These are phyloP conservation scores for Parasarocladium wereldwijsianum DNA, from an alignment of 2,329 filamentous ascomycete species.

Conservation along the genomic window DNA sequence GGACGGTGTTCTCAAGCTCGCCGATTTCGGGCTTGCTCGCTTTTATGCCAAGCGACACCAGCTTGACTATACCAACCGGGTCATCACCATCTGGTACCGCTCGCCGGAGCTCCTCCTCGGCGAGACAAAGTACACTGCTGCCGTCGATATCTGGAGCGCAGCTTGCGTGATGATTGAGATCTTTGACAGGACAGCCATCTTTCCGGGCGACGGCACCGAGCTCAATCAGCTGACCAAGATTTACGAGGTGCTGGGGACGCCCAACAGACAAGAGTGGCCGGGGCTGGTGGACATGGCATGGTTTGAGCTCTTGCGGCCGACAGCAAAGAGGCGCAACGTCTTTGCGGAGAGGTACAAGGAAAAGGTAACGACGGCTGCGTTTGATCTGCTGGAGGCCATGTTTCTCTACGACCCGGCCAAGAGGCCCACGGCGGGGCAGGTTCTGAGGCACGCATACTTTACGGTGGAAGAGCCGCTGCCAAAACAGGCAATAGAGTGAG, in stretches of 20 bases:
- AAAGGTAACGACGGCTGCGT: slow-evolving; percentile 62
- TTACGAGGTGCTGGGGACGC: slow-evolving; percentile 84
- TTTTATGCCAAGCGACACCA: slow-evolving; percentile 90
- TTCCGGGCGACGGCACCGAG: slow-evolving; percentile 90
- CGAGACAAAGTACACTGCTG: slow-evolving; percentile 78
- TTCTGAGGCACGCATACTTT: slow-evolving; percentile 83
- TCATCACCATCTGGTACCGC: slow-evolving; percentile 98
- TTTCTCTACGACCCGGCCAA: slow-evolving; percentile 79
- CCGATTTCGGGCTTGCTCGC: slow-evolving; percentile 88
- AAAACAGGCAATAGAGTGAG: slow-evolving; percentile 68
- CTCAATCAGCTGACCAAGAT: slow-evolving; percentile 94
- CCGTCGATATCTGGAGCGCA: slow-evolving; percentile 92
- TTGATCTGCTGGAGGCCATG: slow-evolving; percentile 71
- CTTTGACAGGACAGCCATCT: slow-evolving; percentile 85
- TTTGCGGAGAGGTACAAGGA: slow-evolving; percentile 78
- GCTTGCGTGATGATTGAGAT: slow-evolving; percentile 96
- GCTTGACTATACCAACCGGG: slow-evolving; percentile 93
- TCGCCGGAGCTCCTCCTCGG: slow-evolving; percentile 82
- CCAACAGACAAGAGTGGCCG: slow-evolving; percentile 74
- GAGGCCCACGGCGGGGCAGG: slow-evolving; percentile 69
- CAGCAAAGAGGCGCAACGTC: slow-evolving; percentile 53
- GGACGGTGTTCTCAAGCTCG: slow-evolving; percentile 76
- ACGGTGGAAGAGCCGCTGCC: slow-evolving; percentile 63
- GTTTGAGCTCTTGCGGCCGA: slow-evolving; percentile 82
- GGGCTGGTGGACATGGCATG: slow-evolving; percentile 86